These are phyloP conservation scores for Gryganskiella cystojenkinii DNA, from an alignment of 192 early-diverging fungal genomes.

Conservation along the genomic window DNA sequence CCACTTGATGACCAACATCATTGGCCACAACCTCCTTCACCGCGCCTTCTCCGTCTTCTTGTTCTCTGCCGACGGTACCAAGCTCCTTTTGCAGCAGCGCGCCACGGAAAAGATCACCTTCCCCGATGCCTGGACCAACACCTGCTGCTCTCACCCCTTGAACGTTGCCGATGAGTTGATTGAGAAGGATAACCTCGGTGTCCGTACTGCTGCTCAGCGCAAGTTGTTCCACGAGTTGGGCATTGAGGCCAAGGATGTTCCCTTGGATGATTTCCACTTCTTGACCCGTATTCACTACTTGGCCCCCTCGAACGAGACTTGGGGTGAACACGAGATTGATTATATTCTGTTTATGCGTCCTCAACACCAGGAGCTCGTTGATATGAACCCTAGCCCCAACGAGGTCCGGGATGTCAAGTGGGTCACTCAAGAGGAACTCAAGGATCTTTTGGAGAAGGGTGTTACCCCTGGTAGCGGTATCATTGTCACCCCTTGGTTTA, in stretches of 20 bases:
- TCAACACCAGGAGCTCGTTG: slow-evolving; percentile 66
- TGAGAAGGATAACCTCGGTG: slow-evolving; percentile 79
- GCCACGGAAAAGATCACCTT: slow-evolving; percentile 98
- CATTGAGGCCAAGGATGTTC: slow-evolving; percentile 81
- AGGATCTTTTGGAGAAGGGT: slow-evolving; percentile 30
- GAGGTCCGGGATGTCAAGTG: slow-evolving; percentile 89
- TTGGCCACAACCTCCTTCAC: slow-evolving; percentile 85
- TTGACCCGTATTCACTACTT: slow-evolving; percentile 97
- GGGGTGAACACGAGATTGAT: slow-evolving; percentile 99
- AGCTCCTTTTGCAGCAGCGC: slow-evolving; percentile 94
- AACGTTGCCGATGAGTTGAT: slow-evolving; percentile 80
- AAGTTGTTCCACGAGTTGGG: slow-evolving; percentile 98
- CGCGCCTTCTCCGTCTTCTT: slow-evolving; percentile 97
- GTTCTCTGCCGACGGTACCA: slow-evolving; percentile 84
- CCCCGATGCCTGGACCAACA: slow-evolving; percentile 96
- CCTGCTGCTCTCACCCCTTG: slow-evolving; percentile 98
- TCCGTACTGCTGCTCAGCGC: slow-evolving; percentile 88
- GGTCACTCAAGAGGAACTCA: slow-evolving; percentile 86
- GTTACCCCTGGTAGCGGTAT: slow-evolving; percentile 36
- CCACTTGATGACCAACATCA: slow-evolving; percentile 96
- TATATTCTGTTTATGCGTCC: slow-evolving; percentile 93
- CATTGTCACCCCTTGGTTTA: slow-evolving; percentile 95
- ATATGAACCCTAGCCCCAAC: slow-evolving; percentile 84
- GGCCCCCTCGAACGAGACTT: slow-evolving; percentile 93
- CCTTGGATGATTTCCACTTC: slow-evolving; percentile 86